Percentiles rank a stretch among this genome's conserved stretches.
Evolutionary conservation across 1,139 yeast species (phyloP).

Genomic region (Candida dubliniensis): DNA sequence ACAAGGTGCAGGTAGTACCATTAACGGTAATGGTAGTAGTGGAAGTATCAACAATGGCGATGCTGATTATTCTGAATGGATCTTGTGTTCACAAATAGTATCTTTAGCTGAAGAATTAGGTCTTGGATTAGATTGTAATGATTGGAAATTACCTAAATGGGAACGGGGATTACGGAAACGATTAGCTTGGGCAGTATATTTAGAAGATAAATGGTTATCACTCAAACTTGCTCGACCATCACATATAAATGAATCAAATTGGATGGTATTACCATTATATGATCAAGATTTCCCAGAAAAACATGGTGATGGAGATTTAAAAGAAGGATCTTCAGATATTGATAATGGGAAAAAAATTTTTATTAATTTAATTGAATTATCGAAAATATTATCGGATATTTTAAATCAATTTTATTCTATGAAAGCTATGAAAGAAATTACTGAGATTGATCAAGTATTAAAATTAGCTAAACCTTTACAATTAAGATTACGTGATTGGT

Average conservation of each 20-base stretch:
- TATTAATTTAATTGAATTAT: constrained; percentile 65
- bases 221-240: constrained; percentile 79
- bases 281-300: constrained; percentile 78
- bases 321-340: constrained; percentile 66
- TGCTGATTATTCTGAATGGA: constrained; percentile 69
- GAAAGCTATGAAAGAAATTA: constrained; percentile 56
- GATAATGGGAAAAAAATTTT: constrained; percentile 73
- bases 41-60: constrained; percentile 3
- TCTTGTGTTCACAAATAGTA: constrained; percentile 80
- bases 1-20: no score
- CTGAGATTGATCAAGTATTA: constrained; percentile 63
- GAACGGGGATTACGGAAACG: constrained; percentile 82
- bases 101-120: constrained; percentile 86
- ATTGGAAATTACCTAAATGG: constrained; percentile 92
- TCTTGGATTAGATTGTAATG: constrained; percentile 77
- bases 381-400: constrained; percentile 72
- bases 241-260: constrained; percentile 64
- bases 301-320: constrained; percentile 55
- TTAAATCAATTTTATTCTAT: constrained; percentile 69
- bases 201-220: constrained; percentile 87
- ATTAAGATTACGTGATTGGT: constrained; percentile 77
- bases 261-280: constrained; percentile 63
- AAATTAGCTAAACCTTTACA: constrained; percentile 84
- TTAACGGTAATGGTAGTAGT: no score
- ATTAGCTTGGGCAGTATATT: constrained; percentile 89